Percentiles rank a stretch among this genome's conserved stretches.
Evolutionary conservation across 2,329 filamentous ascomycete genomes (phyloP).

Genomic region (Apiospora hydei): DNA sequence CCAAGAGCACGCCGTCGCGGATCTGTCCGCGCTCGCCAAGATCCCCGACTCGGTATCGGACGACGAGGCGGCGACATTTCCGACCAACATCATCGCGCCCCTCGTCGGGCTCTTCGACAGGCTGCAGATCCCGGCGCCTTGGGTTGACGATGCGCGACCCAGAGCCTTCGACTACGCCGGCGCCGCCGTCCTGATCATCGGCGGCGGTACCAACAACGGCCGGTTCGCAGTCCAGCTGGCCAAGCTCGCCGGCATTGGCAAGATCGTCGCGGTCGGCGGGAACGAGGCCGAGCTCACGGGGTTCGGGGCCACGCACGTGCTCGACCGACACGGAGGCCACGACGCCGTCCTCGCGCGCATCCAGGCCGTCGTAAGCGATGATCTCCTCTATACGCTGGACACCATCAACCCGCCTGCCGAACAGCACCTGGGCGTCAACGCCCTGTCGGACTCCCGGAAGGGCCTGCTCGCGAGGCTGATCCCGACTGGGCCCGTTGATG

Average conservation of each 20-base stretch:
- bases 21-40: constrained; percentile 39
- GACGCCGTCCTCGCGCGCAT: constrained; percentile 43
- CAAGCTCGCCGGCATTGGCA: constrained; percentile 45
- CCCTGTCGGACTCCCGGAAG: not conserved
- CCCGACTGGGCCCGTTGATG: not conserved
- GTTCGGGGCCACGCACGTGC: constrained; percentile 49
- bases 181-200: constrained; percentile 41
- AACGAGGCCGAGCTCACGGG: constrained; percentile 40
- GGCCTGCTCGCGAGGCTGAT: constrained; percentile 2
- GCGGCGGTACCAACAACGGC: constrained; percentile 45
- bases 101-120: constrained; percentile 45
- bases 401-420: constrained; percentile 38
- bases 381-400: constrained; percentile 48
- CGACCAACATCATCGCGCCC: constrained; percentile 45
- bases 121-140: constrained; percentile 40
- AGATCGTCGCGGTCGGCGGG: constrained; percentile 47
- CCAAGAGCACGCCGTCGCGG: constrained; percentile 47
- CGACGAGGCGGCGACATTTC: constrained; percentile 46
- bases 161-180: constrained; percentile 36
- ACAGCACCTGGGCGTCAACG: constrained; percentile 37
- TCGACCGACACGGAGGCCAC: constrained; percentile 46
- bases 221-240: constrained; percentile 44
- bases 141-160: constrained; percentile 29
- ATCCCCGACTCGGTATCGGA: constrained; percentile 44
- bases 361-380: constrained; percentile 46